Conservation (phyloP, 2,329 filamentous ascomycete species). For the Tolypocladium capitatum region DNA sequence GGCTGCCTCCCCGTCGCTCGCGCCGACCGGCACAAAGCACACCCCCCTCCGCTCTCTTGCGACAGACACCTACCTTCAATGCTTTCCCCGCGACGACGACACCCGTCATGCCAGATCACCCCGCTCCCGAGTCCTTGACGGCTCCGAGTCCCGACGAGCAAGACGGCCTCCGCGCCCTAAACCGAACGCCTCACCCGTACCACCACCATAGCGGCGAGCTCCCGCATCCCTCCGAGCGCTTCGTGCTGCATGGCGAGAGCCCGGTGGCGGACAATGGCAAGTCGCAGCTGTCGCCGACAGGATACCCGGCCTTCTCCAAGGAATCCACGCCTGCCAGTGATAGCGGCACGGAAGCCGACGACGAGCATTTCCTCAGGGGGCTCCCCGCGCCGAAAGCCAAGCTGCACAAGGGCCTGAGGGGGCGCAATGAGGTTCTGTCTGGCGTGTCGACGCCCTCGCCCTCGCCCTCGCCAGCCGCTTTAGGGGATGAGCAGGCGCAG, state of each 20-base stretch:
- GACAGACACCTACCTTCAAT: slow-evolving; percentile 3
- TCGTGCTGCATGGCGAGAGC: slow-evolving; percentile 11
- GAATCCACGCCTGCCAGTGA: slow-evolving; percentile 59
- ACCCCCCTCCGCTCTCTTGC: not conserved
- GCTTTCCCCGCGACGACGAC: not conserved
- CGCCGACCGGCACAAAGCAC: not conserved
- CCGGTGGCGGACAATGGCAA: slow-evolving; percentile 6
- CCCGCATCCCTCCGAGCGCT: slow-evolving; percentile 33
- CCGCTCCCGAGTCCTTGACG: slow-evolving; percentile 20
- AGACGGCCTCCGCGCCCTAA: slow-evolving; percentile 32
- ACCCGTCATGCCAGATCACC: slow-evolving; percentile 33
- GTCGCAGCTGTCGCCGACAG: slow-evolving; percentile 11
- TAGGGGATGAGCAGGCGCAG: slow-evolving; percentile 26
- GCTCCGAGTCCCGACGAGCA: slow-evolving; percentile 21
- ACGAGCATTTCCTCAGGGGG: slow-evolving; percentile 79
- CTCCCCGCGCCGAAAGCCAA: slow-evolving; percentile 65
- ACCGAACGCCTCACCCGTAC: slow-evolving; percentile 56
- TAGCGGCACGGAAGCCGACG: slow-evolving; percentile 88
- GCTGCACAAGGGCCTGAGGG: slow-evolving; percentile 66
- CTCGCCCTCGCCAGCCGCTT: slow-evolving; percentile 34
- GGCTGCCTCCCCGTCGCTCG: not conserved
- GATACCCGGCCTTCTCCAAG: slow-evolving; percentile 24
- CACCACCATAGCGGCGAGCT: slow-evolving; percentile 45
- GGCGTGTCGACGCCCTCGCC: slow-evolving; percentile 43
- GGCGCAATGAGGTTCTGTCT: slow-evolving; percentile 39